These are phyloP conservation scores for Fusarium musae DNA, from an alignment of 2,329 filamentous ascomycete species.

Conservation along the genomic window DNA sequence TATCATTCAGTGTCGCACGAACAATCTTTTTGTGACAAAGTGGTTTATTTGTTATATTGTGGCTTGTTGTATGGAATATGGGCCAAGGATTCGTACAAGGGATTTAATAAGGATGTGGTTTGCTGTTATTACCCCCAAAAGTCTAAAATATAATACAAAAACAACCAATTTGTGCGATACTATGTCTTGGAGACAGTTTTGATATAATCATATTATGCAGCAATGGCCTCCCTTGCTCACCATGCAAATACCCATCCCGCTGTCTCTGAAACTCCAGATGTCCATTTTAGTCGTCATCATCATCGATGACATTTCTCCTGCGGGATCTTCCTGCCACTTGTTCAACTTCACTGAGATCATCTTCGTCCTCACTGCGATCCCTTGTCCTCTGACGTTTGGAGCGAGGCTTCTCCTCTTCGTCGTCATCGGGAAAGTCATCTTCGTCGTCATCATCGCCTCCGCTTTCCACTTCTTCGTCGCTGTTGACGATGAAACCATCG, in stretches of 20 bases:
- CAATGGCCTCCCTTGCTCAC: conserved; percentile 13
- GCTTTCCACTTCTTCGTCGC: conserved; percentile 73
- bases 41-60: not conserved
- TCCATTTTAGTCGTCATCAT: conserved; percentile 64
- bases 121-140: not conserved
- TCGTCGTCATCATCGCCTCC: conserved; percentile 74
- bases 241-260: conserved; percentile 1
- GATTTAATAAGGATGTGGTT: not conserved
- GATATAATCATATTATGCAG: conserved; percentile 26
- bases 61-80: too few species aligned
- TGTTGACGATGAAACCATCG: conserved; percentile 81
- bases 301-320: conserved; percentile 67
- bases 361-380: conserved; percentile 57
- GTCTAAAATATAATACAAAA: conserved; percentile 2
- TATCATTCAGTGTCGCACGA: not conserved
- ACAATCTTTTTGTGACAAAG: not conserved
- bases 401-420: conserved; percentile 59
- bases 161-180: not conserved
- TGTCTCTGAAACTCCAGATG: not conserved
- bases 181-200: not conserved
- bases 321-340: conserved; percentile 59
- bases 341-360: conserved; percentile 67
- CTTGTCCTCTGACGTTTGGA: conserved; percentile 64
- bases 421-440: conserved; percentile 65
- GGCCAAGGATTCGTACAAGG: not conserved